Evolutionary conservation across 805 yeast genomes (phyloP).

Genomic region (Yarrowia divulgata): DNA sequence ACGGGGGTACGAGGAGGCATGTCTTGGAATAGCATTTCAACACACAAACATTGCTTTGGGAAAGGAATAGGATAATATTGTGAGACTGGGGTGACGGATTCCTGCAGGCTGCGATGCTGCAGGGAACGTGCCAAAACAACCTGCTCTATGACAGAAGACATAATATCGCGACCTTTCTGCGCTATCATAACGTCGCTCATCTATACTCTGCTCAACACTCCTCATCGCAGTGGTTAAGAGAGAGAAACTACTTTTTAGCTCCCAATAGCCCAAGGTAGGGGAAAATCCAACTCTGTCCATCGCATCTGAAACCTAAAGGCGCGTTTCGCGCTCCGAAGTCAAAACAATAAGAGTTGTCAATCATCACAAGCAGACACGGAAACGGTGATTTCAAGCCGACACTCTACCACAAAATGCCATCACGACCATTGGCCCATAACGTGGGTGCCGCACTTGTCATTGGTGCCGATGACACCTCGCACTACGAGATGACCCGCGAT

Average conservation of each 20-base stretch:
- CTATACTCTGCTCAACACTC: neutral
- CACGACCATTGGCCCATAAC: slow-evolving; percentile 25
- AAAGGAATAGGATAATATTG: slow-evolving; percentile 1
- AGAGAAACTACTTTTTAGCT: neutral
- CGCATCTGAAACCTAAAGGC: slow-evolving; percentile 32
- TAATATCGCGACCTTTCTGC: too few relatives aligned
- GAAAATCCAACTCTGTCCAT: slow-evolving; percentile 19
- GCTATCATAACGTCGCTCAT: neutral
- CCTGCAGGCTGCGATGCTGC: slow-evolving; percentile 15
- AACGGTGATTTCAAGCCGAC: too few relatives aligned
- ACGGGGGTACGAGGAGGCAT: neutral
- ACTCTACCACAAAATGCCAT: neutral
- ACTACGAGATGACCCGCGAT: slow-evolving; percentile 34
- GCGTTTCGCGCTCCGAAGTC: slow-evolving; percentile 28
- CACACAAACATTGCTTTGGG: slow-evolving; percentile 5
- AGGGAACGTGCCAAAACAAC: neutral
- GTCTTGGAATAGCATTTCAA: slow-evolving; percentile 17
- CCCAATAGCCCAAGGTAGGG: neutral
- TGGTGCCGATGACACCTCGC: slow-evolving; percentile 20
- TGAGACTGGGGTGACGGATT: slow-evolving; percentile 2
- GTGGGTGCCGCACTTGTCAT: slow-evolving; percentile 24
- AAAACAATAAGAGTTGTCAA: slow-evolving; percentile 20
- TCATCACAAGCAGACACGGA: slow-evolving; percentile 13
- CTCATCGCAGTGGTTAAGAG: neutral
- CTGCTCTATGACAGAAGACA: neutral